phyloP scores from a whole-genome alignment of 1,284 basidiomycete genomes.

The Cryptococcus depauperatus region DNA sequence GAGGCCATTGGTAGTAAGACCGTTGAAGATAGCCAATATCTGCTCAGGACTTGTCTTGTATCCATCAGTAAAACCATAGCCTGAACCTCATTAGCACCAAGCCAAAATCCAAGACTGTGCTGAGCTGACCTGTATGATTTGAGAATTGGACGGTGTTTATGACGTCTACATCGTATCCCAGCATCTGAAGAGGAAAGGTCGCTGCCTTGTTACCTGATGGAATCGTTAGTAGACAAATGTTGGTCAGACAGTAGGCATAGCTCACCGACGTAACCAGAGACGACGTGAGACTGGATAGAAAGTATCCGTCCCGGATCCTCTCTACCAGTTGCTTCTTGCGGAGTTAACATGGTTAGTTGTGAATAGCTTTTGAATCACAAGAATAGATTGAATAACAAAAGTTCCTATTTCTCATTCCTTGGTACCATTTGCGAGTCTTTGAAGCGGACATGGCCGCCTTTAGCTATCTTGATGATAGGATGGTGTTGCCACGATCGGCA shows the following conservation, averaged over 20 bases:
- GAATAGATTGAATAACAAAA: too few species aligned
- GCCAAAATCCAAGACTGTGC: too few species aligned
- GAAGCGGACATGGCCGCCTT: too few species aligned
- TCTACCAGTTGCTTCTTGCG: too few species aligned
- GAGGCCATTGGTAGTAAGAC: slow-evolving; percentile 61
- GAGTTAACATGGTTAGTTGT: too few species aligned
- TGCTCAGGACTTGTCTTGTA: slow-evolving; percentile 63
- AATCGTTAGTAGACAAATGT: not conserved
- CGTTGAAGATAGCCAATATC: slow-evolving; percentile 58
- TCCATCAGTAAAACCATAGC: slow-evolving; percentile 68
- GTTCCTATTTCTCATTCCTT: too few species aligned
- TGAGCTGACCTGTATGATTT: slow-evolving; percentile 74
- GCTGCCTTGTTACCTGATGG: slow-evolving; percentile 69
- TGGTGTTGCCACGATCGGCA: too few species aligned
- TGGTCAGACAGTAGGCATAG: not conserved
- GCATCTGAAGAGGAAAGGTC: slow-evolving; percentile 85
- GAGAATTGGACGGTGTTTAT: slow-evolving; percentile 85
- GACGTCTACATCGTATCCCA: slow-evolving; percentile 94
- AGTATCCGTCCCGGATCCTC: slow-evolving; percentile 44
- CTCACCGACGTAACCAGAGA: slow-evolving; percentile 89
- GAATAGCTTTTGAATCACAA: too few species aligned
- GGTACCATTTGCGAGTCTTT: too few species aligned
- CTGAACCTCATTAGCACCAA: slow-evolving; percentile 45
- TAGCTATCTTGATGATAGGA: too few species aligned
- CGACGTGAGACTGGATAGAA: slow-evolving; percentile 82